phyloP scores from a whole-genome alignment of 257 asterid species.

The Ilex aquifolium region DNA sequence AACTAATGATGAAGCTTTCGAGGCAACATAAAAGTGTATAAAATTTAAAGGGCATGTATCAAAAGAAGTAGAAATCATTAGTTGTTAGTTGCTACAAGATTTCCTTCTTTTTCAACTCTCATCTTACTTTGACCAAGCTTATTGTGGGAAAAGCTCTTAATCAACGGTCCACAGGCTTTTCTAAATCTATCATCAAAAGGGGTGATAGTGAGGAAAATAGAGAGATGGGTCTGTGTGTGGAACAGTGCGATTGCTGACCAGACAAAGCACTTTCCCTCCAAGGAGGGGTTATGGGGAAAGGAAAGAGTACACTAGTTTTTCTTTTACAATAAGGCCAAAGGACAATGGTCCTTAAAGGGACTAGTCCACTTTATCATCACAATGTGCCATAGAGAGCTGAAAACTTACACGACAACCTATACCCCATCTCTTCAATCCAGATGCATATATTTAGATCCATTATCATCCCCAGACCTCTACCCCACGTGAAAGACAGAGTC shows the following conservation, averaged over 20 bases:
- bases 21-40: slow-evolving; percentile 30
- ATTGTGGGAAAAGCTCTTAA: slow-evolving; percentile 45
- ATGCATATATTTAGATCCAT: slow-evolving; percentile 11
- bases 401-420: slow-evolving; percentile 18
- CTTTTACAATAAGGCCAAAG: slow-evolving; percentile 18
- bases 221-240: slow-evolving; percentile 39
- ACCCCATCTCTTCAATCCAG: slow-evolving; percentile 25
- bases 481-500: slow-evolving; percentile 20
- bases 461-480: slow-evolving; percentile 22
- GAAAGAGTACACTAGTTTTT: slow-evolving; percentile 16
- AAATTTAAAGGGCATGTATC: slow-evolving; percentile 38
- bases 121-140: slow-evolving; percentile 27
- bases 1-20: slow-evolving; percentile 28
- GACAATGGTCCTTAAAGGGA: slow-evolving; percentile 21
- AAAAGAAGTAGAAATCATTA: slow-evolving; percentile 61
- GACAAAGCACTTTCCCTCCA: slow-evolving; percentile 33
- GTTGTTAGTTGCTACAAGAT: slow-evolving; percentile 31
- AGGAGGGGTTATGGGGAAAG: slow-evolving; percentile 16
- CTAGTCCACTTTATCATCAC: slow-evolving; percentile 33
- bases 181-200: slow-evolving; percentile 46
- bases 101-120: slow-evolving; percentile 27
- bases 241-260: slow-evolving; percentile 52
- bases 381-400: slow-evolving; percentile 15
- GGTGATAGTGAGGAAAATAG: slow-evolving; percentile 26
- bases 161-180: slow-evolving; percentile 40